phyloP scores from a whole-genome alignment of 108 stramenopile species.

The Fistulifera solaris region DNA sequence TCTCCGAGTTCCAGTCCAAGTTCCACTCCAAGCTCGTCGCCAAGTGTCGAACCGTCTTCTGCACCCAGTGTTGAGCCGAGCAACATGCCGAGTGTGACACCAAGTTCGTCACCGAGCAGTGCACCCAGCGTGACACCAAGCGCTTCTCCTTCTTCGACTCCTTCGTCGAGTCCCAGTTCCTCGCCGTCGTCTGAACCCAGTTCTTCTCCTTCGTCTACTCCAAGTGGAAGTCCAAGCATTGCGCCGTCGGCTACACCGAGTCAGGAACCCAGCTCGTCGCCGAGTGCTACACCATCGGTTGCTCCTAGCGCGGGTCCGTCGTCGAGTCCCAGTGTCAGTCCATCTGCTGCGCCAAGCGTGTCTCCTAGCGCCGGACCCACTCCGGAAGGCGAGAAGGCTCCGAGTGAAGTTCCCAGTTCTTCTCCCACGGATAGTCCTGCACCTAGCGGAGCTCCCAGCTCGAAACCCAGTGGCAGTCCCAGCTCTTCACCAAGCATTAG shows the following conservation, averaged over 20 bases:
- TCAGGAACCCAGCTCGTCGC: neutral
- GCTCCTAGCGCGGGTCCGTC: neutral
- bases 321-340: conserved; percentile 1
- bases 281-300: neutral
- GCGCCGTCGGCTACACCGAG: conserved; percentile 1
- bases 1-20: conserved; percentile 3
- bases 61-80: neutral
- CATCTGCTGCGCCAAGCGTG: neutral
- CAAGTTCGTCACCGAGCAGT: neutral
- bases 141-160: neutral
- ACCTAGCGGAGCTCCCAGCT: neutral
- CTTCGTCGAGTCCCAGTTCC: conserved; percentile 6
- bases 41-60: too few species aligned
- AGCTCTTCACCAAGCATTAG: neutral
- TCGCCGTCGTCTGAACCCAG: neutral
- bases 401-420: conserved; percentile 1
- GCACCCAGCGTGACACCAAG: neutral
- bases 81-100: conserved; percentile 8
- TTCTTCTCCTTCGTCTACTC: conserved; percentile 1
- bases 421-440: conserved; percentile 6
- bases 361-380: conserved; percentile 3
- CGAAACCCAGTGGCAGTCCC: neutral
- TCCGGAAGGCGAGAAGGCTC: neutral
- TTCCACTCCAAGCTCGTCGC: neutral
- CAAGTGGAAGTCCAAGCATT: conserved; percentile 5